Base-by-base conservation (phyloP, 2,329 filamentous ascomycete species). In the Apiospora arundinis region DNA sequence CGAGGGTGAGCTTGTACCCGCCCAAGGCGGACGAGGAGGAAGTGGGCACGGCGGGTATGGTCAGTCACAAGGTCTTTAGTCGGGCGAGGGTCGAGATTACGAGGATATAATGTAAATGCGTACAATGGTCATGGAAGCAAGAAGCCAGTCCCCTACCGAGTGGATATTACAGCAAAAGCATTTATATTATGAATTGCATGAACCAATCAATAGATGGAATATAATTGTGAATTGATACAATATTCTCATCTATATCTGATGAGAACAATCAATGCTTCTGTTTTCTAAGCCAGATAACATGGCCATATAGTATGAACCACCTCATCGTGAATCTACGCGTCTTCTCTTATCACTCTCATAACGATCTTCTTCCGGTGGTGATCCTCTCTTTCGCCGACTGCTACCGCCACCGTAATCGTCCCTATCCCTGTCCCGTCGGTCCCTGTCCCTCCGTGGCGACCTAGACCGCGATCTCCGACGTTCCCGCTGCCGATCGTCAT, bases 81-180 rank as follows among this genome's bases (percentile, higher is more conserved):
- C 87, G 96, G 72, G 92, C 94, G 42, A 89, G 95, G 73, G 94
- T 97, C 28, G 95, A 99, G 81, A 92, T 99, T 78, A 89, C 92
- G 48, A 92, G 89, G 84, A 96, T 98, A 81, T 90, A 82, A 77
- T 77, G 65, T 46, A 28, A 14, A 11, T n/a, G 12, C 18, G 32
- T 37, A 60, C 16, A 32, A 60, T 37, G 56, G 2, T 21, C 40
- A 18, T 23, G 32, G 56, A 8, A 37, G 28, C 28, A 37, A 40
- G 4, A 40, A 37, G 8, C 1, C 1, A 32, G n/a, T 9, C 21
- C 32, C 40, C 12, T 11, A 60, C 52, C n/a, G 4, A n/a, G 32
- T 63, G 18, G 40, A 23, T 63, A n/a, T 40, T 32, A 63, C 56
- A n/a, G 18, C 32, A 60, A 25, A n/a, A 37, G 6, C 18, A 11